A percentile compares a stretch with the other conserved stretches of the same genome.
These are phyloP conservation scores for Penicillium goetzii DNA, from an alignment of 495 filamentous ascomycete species.

Conservation along the genomic window DNA sequence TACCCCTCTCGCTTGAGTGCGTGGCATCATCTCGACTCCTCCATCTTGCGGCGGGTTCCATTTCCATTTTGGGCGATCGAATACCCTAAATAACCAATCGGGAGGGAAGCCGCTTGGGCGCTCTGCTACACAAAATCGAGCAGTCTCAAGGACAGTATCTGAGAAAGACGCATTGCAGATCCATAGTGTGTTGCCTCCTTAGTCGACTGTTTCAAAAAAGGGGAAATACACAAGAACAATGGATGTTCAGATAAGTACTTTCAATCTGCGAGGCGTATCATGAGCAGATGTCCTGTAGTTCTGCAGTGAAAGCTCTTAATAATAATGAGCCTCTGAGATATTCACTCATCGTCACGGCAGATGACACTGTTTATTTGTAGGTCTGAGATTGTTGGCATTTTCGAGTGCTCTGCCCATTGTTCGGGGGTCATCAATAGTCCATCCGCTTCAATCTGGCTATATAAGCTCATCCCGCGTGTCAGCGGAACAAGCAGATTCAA, in stretches of 20 bases:
- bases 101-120: background rate
- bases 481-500: background rate
- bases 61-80: conserved; percentile 6
- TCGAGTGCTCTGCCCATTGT: background rate
- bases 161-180: background rate
- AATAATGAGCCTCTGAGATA: background rate
- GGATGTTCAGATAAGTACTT: background rate
- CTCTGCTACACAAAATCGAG: background rate
- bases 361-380: too few species aligned
- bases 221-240: background rate
- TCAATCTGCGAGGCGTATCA: background rate
- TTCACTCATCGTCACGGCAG: background rate
- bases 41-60: conserved; percentile 2
- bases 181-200: background rate
- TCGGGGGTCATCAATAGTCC: background rate
- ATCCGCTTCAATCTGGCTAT: background rate
- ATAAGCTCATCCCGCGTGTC: background rate
- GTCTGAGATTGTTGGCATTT: background rate
- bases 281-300: background rate
- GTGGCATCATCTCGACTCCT: conserved; percentile 4
- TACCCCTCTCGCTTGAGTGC: background rate
- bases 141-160: background rate
- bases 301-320: background rate
- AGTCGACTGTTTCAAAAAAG: background rate
- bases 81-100: background rate